Base-by-base conservation (phyloP, 768 basidiomycete species). In the Leccinum disarticulatum region DNA sequence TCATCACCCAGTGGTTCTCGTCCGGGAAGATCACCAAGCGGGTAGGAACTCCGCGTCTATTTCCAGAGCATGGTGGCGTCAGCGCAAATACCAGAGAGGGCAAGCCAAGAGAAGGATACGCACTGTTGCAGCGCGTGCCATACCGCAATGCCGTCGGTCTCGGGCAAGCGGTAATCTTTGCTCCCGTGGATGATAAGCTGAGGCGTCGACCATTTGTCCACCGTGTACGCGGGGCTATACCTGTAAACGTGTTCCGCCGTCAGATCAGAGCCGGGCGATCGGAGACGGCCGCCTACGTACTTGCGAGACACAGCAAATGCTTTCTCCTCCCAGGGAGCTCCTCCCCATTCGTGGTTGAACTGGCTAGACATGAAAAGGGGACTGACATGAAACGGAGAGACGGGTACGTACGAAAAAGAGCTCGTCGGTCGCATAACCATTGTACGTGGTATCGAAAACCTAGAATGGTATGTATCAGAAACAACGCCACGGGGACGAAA, bases 1-100 rank as follows among this genome's bases (percentile, higher is more conserved):
- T 82, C 61, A 91, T 66, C 27, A 93, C 93, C 95, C 94, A 94
- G 70, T 96, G 94, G 64, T 95, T 96, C 75, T 96, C 95, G 64
- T 90, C 85, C 0, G 92, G 91, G 81, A 94, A 95, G 60, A 93
- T 81, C 11, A 95, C 83, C 27, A 94, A 76, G 46, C 93, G 83
- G 62, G 86, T 90, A 4, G 88, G 87, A 31, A 95, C 75, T 8
- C 82, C 85, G 48, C 78, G 83, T 68, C 92, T 93, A 55, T 22
- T 57, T 35, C 55, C 17, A 25, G 35, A 13, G 14, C n/a, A 33
- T 6, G 27, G 48, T 28, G 28, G 11, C 22, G 13, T 61, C 43
- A 58, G 50, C 17, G 10, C 50, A 11, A 33, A 51, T 6, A 30
- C 52, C 48, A 51, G 55, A 56, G 17, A 48, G 38, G 36, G 30